Conservation (phyloP, 805 yeast genomes). For the Kodamaea sagamina region DNA sequence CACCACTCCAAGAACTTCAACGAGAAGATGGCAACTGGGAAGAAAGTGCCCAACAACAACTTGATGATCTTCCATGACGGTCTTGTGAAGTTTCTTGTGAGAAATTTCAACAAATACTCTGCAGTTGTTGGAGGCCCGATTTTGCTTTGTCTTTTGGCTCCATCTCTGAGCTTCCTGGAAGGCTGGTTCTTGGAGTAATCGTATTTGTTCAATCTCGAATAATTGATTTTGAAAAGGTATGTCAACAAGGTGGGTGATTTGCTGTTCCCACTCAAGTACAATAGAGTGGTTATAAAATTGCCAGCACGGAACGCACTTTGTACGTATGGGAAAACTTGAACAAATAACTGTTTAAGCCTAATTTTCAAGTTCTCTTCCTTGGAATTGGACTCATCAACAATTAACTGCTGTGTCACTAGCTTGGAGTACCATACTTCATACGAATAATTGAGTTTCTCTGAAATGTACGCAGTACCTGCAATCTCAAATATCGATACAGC, state of each 20-base stretch:
- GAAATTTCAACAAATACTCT: constrained; percentile 34
- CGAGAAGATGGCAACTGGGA: constrained; percentile 80
- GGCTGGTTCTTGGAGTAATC: constrained; percentile 48
- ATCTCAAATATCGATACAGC: constrained; percentile 56
- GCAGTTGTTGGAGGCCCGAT: constrained; percentile 43
- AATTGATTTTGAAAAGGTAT: constrained; percentile 60
- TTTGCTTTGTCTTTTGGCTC: constrained; percentile 21
- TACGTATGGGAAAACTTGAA: constrained; percentile 62
- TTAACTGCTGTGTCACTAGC: constrained; percentile 50
- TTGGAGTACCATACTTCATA: constrained; percentile 66
- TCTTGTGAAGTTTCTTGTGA: constrained; percentile 22
- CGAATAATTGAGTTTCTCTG: constrained; percentile 63
- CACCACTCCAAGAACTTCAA: constrained; percentile 93
- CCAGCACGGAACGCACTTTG: constrained; percentile 48
- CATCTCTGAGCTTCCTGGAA: constrained; percentile 10
- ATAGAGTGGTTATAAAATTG: constrained; percentile 58
- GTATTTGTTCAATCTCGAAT: constrained; percentile 57
- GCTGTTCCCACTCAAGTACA: constrained; percentile 65
- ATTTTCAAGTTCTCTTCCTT: constrained; percentile 29
- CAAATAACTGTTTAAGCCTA: constrained; percentile 42
- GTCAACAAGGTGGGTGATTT: constrained; percentile 67
- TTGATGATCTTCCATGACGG: constrained; percentile 37
- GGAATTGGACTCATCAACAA: constrained; percentile 21
- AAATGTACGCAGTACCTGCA: constrained; percentile 67
- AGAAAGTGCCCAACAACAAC: constrained; percentile 48